Evolutionary conservation across 768 basidiomycete species (phyloP), one percentile per base, ranked within the genome.

Genomic region (Sporobolomyces phaffii): DNA sequence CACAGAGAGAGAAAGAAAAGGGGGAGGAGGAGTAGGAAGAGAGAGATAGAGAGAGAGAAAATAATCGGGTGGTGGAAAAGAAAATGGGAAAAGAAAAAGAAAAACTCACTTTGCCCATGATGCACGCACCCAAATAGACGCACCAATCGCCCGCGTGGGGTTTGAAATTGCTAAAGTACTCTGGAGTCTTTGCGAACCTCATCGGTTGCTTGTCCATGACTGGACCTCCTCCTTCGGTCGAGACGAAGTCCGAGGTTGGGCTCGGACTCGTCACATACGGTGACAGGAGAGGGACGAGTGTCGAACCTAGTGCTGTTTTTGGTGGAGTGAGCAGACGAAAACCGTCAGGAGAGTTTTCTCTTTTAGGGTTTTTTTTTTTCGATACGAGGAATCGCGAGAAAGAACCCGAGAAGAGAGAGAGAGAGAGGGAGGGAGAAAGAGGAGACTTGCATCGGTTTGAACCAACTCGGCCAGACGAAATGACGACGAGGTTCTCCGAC

Each of bases 101-200:
- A 20, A 36, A 44, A 14, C 67, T 53, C 38, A 75, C 68, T 62
- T 75, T 75, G 2, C 73, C 72, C 60, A 73, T 57, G 48, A 75
- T 71, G 38, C 64, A 65, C 15, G 31, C 68, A 1, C 75, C 75
- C 8, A 75, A 47, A 47, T 67, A 71, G 15, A 64, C 66, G 3
- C 28, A 62, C 38, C 63, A 60, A 4, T 73, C 64, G 22, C 74
- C 75, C 15, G 52, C 57, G 3, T 67, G 43, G 26, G 69, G 65
- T 62, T 72, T 73, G 62, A 69, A 96, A 76, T 93, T 90, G 11
- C 88, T 86, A 76, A 91, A 96, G 77, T 92, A 93, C 36, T 93
- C 91, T 1, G 91, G 91, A 11, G 91, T 83, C 40, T 79, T 82
- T 54, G 90, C 75, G 9, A 85, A 60, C 10, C 45, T 45, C 80